Evolutionary conservation across 148 eudicot species (phyloP).

Genomic region (Bassia scoparia): DNA sequence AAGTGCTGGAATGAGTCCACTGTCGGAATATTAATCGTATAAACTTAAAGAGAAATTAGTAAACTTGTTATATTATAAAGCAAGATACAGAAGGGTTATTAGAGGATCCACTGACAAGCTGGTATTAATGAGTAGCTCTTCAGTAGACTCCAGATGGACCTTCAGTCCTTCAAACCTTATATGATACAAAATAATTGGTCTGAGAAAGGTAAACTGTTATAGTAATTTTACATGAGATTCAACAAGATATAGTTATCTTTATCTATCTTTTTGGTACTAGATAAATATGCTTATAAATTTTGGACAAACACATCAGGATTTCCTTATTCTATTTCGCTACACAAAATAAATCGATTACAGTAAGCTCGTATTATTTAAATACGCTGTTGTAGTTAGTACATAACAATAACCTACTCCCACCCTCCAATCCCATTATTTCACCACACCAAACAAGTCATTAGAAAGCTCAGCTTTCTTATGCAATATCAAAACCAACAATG

Average conservation of each 20-base stretch:
- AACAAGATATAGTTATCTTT: background rate
- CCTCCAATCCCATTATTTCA: too few species aligned
- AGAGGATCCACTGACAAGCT: background rate
- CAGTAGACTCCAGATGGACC: background rate
- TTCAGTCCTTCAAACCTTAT: background rate
- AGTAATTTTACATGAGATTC: background rate
- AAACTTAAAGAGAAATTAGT: background rate
- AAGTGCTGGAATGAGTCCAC: slow-evolving; percentile 14
- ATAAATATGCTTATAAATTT: too few species aligned
- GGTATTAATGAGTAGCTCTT: background rate
- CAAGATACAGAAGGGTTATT: background rate
- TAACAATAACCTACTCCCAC: too few species aligned
- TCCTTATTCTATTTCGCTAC: too few species aligned
- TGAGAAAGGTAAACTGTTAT: background rate
- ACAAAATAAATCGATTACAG: too few species aligned
- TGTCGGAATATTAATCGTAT: background rate
- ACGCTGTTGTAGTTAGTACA: too few species aligned
- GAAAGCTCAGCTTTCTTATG: too few species aligned
- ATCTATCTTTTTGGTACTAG: too few species aligned
- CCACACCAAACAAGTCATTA: too few species aligned
- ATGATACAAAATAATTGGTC: background rate
- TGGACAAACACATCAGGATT: too few species aligned
- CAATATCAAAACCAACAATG: too few species aligned
- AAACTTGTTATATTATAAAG: background rate
- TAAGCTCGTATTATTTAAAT: too few species aligned